Evolutionary conservation across 148 eudicot genomes (phyloP), one percentile per base, ranked within the genome.

Genomic region (Spergularia bocconei): DNA sequence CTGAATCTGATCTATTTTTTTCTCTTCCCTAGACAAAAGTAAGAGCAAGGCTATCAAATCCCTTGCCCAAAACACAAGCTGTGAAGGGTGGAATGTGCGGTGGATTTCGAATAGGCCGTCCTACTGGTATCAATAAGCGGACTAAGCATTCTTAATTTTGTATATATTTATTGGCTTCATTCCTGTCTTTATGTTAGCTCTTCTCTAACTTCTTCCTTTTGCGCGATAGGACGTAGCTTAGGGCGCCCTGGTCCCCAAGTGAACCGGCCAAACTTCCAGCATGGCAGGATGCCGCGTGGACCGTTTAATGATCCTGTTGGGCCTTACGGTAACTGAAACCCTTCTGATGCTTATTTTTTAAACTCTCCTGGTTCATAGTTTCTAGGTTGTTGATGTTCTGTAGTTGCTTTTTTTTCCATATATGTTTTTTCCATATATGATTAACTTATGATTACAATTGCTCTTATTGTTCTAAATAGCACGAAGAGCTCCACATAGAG

Each of bases 31-130:
- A 89, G 92, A 80, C 83, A 39, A 89, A 80, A 86, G 92, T 92
- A 51, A 81, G 85, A 81, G 94, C 94, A 23, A 87, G 97, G 82
- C 91, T 92, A 56, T 92, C 97, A 64, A 92, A 92, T 78, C 97
- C 97, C 52, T 66, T 82, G 83, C 97, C 97, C 9, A 92, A 92
- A 82, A 87, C 88, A 67, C 94, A 90, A 87, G 94, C 89, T 72
- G 90, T 92, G 69, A 92, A 92, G 84, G 97, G 97, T 60, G 97
- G 91, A 62, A 90, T 92, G 87, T 79, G 84, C 58, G 97, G 97
- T 57, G 97, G 97, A 54, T 90, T 92, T 61, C 84, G 87, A 75
- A 90, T 92, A 74, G 91, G 89, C 73, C 86, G 73, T 74, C 87
- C 85, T 75, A 79, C 77, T 73, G 85, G 85, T 78, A 79, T 68